Conservation (phyloP, 306 rosid species). For the Cicer judaicum region DNA sequence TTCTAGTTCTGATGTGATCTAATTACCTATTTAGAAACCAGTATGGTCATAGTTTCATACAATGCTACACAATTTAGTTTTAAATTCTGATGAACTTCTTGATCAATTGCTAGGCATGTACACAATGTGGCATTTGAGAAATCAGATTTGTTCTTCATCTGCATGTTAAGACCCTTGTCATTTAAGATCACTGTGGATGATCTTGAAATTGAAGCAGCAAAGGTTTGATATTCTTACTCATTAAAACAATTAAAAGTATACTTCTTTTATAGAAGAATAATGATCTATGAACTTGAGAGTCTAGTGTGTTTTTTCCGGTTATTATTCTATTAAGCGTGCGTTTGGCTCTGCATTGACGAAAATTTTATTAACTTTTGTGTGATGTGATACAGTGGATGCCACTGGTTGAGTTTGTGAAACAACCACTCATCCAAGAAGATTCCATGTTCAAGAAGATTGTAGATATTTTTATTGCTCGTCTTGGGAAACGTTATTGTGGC, state of each 20-base stretch:
- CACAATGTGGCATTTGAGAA: slow-evolving; percentile 87
- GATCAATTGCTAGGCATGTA: slow-evolving; percentile 69
- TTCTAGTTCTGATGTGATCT: background rate
- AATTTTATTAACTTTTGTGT: background rate
- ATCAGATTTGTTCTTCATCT: slow-evolving; percentile 93
- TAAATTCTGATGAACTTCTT: slow-evolving; percentile 35
- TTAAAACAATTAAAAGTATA: background rate
- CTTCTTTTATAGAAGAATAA: background rate
- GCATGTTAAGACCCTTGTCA: slow-evolving; percentile 87
- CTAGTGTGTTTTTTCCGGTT: too few species aligned
- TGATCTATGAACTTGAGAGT: background rate
- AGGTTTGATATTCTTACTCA: slow-evolving; percentile 55
- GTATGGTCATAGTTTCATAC: background rate
- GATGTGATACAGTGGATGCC: slow-evolving; percentile 85
- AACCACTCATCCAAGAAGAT: slow-evolving; percentile 80
- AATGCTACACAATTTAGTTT: slow-evolving; percentile 3
- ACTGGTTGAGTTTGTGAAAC: slow-evolving; percentile 79
- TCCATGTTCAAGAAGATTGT: slow-evolving; percentile 80
- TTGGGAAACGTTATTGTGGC: slow-evolving; percentile 76
- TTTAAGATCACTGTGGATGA: slow-evolving; percentile 70
- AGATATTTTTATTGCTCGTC: slow-evolving; percentile 76
- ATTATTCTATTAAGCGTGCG: too few species aligned
- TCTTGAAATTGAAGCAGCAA: slow-evolving; percentile 86
- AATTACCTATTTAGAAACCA: background rate
- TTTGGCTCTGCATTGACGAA: too few species aligned